These are phyloP conservation scores for Pistacia integerrima DNA, from an alignment of 345 rosid genomes.

Conservation along the genomic window DNA sequence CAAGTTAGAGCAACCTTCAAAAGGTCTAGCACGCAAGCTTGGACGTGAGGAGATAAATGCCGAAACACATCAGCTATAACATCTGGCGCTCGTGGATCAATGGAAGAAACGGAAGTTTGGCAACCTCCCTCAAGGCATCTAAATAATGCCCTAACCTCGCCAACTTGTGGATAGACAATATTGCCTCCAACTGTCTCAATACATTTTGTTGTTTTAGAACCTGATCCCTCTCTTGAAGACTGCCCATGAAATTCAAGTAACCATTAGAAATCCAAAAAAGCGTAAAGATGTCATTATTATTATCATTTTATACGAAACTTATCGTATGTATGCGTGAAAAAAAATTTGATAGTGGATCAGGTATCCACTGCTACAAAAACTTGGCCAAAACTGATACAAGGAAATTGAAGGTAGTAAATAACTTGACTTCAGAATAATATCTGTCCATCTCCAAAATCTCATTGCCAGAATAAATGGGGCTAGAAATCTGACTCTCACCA, in stretches of 20 bases:
- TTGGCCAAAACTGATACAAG: slow-evolving; percentile 15
- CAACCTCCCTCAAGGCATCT: slow-evolving; percentile 90
- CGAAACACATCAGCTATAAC: slow-evolving; percentile 50
- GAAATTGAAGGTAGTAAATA: slow-evolving; percentile 14
- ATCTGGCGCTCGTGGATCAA: slow-evolving; percentile 85
- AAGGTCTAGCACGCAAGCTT: slow-evolving; percentile 85
- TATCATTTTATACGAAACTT: no score
- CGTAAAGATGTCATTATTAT: neutral
- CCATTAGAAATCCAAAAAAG: neutral
- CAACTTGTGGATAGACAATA: slow-evolving; percentile 75
- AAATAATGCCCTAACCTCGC: slow-evolving; percentile 65
- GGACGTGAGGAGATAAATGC: slow-evolving; percentile 80
- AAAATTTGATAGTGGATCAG: no score
- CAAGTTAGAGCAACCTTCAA: slow-evolving; percentile 80
- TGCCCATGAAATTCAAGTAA: slow-evolving; percentile 33
- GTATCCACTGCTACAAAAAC: no score
- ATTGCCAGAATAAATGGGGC: slow-evolving; percentile 86
- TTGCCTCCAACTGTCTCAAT: slow-evolving; percentile 93
- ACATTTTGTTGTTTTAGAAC: slow-evolving; percentile 87
- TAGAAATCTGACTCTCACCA: slow-evolving; percentile 89
- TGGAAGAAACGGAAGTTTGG: slow-evolving; percentile 86
- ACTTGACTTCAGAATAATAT: slow-evolving; percentile 91
- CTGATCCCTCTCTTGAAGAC: slow-evolving; percentile 77
- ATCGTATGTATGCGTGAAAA: no score
- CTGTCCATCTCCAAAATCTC: slow-evolving; percentile 81